Conservation (phyloP, 768 basidiomycete genomes). For the Rhizopogon rudus region DNA sequence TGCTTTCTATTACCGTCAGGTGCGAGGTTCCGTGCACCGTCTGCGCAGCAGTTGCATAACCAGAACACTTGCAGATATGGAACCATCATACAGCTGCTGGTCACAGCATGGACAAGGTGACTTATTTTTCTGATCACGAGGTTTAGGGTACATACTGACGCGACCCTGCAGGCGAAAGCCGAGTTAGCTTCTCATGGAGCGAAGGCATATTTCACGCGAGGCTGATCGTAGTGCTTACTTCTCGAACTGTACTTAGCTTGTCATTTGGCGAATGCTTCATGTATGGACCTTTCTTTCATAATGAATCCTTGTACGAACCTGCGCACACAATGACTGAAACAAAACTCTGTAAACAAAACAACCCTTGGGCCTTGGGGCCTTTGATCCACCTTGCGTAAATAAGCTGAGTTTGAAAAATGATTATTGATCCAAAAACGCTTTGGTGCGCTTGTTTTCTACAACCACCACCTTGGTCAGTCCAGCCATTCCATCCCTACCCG, state of each 20-base stretch:
- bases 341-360: not conserved
- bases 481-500: conserved; percentile 11
- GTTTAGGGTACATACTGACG: conserved; percentile 8
- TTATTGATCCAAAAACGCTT: conserved; percentile 16
- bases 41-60: conserved; percentile 9
- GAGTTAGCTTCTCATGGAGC: conserved; percentile 84
- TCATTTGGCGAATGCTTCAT: not conserved
- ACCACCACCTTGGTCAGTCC: conserved; percentile 62
- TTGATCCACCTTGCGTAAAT: not conserved
- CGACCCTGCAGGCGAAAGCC: conserved; percentile 59
- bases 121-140: not conserved
- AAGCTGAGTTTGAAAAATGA: conserved; percentile 39
- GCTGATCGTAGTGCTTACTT: conserved; percentile 35
- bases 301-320: not conserved
- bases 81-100: conserved; percentile 76
- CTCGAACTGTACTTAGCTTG: conserved; percentile 3
- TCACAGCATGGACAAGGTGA: conserved; percentile 82
- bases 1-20: conserved; percentile 76
- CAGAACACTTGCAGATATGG: conserved; percentile 53
- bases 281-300: conserved; percentile 13
- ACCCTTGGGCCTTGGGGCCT: too few species aligned
- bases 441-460: conserved; percentile 39
- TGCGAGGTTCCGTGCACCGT: conserved; percentile 25
- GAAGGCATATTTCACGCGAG: conserved; percentile 83
- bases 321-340: not conserved